Evolutionary conservation across 805 yeast species (phyloP), one percentile per base, ranked within the genome.

Genomic region (Kodamaea neixiangensis): DNA sequence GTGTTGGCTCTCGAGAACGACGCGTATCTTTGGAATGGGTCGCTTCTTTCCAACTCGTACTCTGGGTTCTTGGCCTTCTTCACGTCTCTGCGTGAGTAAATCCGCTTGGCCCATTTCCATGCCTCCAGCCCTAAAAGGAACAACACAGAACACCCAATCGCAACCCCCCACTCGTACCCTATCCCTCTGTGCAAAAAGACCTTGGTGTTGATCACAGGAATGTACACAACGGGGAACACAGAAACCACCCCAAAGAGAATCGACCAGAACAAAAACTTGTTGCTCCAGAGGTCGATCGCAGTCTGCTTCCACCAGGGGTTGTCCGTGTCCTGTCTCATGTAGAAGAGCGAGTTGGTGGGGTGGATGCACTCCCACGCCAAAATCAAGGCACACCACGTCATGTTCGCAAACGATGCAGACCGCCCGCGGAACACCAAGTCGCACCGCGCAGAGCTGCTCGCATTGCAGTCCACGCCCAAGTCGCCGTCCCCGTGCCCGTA

Each of bases 281-380:
- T 89, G 11, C 69, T 68, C 88, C 90, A 87, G 41, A 89, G 67
- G 62, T 85, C 92, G 52, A 66, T 75, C 61, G 79, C 76, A 52
- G 85, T 79, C 64, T 83, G 86, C 37, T 78, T 81, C 60, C 73
- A 78, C 58, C 86, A 82, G 13, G 81, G 76, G 17, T 51, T 47
- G 48, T 78, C 82, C 13, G 85, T 69, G 44, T 82, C 86, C 19
- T 87, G 87, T 51, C 84, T 79, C 88, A 85, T 85, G 48, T 72
- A 71, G 68, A 88, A 87, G 54, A 89, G 72, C 1, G 96, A 88
- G 58, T 83, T 75, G 58, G 86, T 75, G 67, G 83, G 69, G 62
- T 87, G 89, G 51, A 87, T 77, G 58, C 89, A 89, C 68, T 88
- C 94, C 94, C 94, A 88, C 1, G 96, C 94, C 44, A 87, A 72